Base-by-base conservation (phyloP, 1,284 basidiomycete species). In the Leccinum solheimii region DNA sequence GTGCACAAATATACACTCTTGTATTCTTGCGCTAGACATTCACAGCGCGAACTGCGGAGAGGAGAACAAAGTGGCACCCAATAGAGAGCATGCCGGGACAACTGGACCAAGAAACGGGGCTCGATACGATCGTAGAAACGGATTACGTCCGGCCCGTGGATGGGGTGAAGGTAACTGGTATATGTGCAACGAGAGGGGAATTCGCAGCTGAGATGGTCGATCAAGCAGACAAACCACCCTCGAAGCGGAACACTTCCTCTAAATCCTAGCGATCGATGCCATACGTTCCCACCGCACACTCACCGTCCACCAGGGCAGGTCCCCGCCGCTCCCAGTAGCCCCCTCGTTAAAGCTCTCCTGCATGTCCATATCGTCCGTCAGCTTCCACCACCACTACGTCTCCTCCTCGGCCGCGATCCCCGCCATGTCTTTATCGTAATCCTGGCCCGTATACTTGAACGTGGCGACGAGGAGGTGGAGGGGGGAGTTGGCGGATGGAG, bases 301-400 rank as follows among this genome's bases (percentile, higher is more conserved):
- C 36, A 83, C 81, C 68, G 80, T 79, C 91, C 91, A 93, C 91
- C 91, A 93, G 11, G 86, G 85, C 9, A 86, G 76, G 8, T 80
- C 81, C 21, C 78, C 77, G 9, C 83, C 88, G 64, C 88, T 91
- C 7, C 90, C 90, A 1, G 78, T 80, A 2, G 91, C 90, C 19
- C 84, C 89, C 2, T 83, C 79, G 9, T 87, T 80, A 50, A 92
- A 84, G 68, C 84, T 88, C 75, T 89, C 86, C 74, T 94, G 91
- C 90, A 92, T 90, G 3, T 74, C 78, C 90, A 92, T 90, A 4
- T 74, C 78, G 72, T 92, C 91, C 0, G 90, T 88, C 61, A 92
- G 74, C 67, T 80, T 77, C 91, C 91, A 93, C 91, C 91, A 94
- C 60, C 80, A 72, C 69, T 82, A 81, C 19, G 90, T 92, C 69